Base-by-base conservation (phyloP, 306 rosid species). In the Clitoria ternatea region DNA sequence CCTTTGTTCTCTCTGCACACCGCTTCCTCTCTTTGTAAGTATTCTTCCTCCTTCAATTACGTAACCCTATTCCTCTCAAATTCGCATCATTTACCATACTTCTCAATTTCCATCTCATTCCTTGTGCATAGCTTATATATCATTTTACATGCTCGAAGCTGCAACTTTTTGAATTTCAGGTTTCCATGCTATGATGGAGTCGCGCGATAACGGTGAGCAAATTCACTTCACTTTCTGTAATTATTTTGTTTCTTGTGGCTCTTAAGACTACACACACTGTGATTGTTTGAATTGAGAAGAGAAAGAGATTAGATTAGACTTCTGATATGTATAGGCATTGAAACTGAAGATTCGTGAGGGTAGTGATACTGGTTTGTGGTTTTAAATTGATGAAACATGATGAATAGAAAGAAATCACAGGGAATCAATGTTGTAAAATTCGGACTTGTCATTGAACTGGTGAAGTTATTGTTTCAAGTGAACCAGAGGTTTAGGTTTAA, bases 141-240 rank as follows among this genome's bases (percentile, higher is more conserved):
- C 1, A 4, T 1, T 52, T 62, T 30, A 1, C 24, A 12, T 23
- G 36, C 67, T 52, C 72, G 35, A 56, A 14, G 19, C 66, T 45
- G 13, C 18, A 18, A 0, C 30, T 20, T 6, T 17, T 33, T 43
- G 1, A 14, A 43, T 43, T 19, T 14, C 61, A 70, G 82, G 77
- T 61, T 48, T 49, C 47, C 10, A 24, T 23, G 66, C 52, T 10
- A 72, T 26, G 5, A 69, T 80, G 84, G 66, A 23, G 14, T 23
- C 36, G 8, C 47, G 2, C 6, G 7, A 14, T 11, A 1, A 0
- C 23, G 84, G 84, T 80, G 36, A 75, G 69, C 57, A 14, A 65
- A 36, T 63, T 70, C 20, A 19, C 56, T 69, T 65, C 40, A 39
- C 9, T 43, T 43, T 3, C 7, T 56, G 14, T 13, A 0, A 15